These are phyloP conservation scores for Fusarium sp. DNA, from an alignment of 2,329 filamentous ascomycete species.

Conservation along the genomic window DNA sequence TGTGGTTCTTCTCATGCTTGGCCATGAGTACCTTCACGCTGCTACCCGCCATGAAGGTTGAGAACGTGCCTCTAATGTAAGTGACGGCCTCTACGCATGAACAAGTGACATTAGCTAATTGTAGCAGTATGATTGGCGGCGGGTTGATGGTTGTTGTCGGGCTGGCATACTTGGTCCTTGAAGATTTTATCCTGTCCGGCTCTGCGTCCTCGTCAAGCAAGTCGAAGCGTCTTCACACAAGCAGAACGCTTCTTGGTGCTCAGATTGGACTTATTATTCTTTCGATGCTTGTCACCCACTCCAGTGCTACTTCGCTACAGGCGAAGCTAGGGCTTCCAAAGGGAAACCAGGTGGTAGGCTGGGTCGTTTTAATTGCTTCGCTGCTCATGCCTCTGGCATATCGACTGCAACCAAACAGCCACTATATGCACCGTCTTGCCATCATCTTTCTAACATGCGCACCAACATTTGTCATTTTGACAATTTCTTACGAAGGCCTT, in stretches of 20 bases:
- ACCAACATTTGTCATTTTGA: constrained; percentile 93
- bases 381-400: constrained; percentile 84
- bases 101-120: constrained; percentile 15
- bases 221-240: constrained; percentile 54
- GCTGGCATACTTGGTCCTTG: constrained; percentile 79
- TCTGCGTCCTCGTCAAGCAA: constrained; percentile 47
- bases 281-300: constrained; percentile 85
- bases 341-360: constrained; percentile 88
- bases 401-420: constrained; percentile 78
- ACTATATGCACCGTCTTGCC: constrained; percentile 90
- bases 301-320: constrained; percentile 85
- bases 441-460: constrained; percentile 93
- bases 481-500: constrained; percentile 95
- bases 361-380: constrained; percentile 77
- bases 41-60: constrained; percentile 84
- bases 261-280: constrained; percentile 83
- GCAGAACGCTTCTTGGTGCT: constrained; percentile 69
- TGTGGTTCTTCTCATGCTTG: constrained; percentile 80
- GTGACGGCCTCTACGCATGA: constrained; percentile 30
- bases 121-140: constrained; percentile 74
- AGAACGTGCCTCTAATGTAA: constrained; percentile 79
- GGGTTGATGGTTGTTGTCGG: constrained; percentile 80
- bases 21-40: constrained; percentile 92
- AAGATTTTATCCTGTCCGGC: constrained; percentile 66
- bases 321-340: constrained; percentile 84